Evolutionary conservation across 495 filamentous ascomycete genomes (phyloP), one percentile per base, ranked within the genome.

Genomic region (Talaromyces wortmannii): DNA sequence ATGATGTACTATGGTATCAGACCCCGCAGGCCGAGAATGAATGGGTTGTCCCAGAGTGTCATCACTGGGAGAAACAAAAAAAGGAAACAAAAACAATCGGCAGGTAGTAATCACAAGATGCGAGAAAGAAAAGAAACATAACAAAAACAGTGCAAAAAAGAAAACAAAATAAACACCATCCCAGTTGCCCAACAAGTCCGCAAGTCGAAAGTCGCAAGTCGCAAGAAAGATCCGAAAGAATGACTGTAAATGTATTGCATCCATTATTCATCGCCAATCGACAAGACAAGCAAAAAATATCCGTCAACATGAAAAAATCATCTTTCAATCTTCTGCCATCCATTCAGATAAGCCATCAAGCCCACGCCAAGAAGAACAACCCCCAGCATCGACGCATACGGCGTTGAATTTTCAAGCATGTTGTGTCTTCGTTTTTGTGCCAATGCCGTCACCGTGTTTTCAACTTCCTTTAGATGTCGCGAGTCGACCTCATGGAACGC

Each of bases 331-430:
- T 82, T 83, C 68, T 89, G 84, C 87, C 88, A 95, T 44, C 86
- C 86, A 66, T 98, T 98, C 59, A 98, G 75, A 72, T 90, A 95
- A 45, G 89, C 89, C 94, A 98, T 98, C 49, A 97, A 67, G 31
- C 90, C 88, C 63, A 96, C 85, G 13, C 94, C 94, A 58, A 97
- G 68, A 47, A 96, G 69, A 49, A 97, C 90, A 5, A 98, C 92
- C 6, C 90, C 88, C 18, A 96, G 71, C 75, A 96, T 91, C 6
- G 87, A 90, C 32, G 87, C 88, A 61, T 91, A 95, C 17, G 94
- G 94, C 52, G 85, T 81, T 57, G 84, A 81, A 31, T 90, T 82
- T 56, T 83, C 74, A 49, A 90, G 59, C n/a, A 70, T 67, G 45
- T 67, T 63, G 52, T 66, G 61, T 46, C 68, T 60, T 40, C 69